Base-by-base conservation (phyloP, 164 flowering plant genomes). In the Euptelea pleiosperma region DNA sequence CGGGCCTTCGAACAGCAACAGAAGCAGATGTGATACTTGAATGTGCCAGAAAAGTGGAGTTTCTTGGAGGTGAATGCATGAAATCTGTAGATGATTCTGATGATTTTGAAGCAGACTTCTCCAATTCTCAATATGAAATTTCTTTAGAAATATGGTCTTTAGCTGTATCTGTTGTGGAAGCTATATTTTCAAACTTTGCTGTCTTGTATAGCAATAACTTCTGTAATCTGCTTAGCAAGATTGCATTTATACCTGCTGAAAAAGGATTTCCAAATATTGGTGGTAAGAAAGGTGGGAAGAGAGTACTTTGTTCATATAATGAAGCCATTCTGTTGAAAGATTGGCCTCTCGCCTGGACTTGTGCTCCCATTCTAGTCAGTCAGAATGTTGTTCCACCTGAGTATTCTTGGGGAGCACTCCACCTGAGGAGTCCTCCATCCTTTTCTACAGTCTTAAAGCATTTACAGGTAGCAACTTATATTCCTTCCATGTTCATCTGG, bases 341-440 rank as follows among this genome's bases (percentile, higher is more conserved):
- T 76, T 93, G 99, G 99, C 92, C 97, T 53, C 75, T 93, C 57
- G 97, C 90, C 55, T 93, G 98, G 98, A 87, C 90, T 72, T 78
- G 73, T 73, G 75, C 81, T 46, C 94, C 98, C 30, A 87, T 93
- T 67, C 71, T 93, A 50, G 71, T 86, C 6, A 75, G 70, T 60
- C 89, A 74, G 57, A 81, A 69, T 65, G 66, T 79, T 60, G 59
- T 89, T 62, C 98, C 98, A 39, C 98, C 98, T 29, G 94, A 89
- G 52, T 93, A 81, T 69, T 82, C 98, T 44, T 89, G 98, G 98
- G 90, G 89, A 62, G 78, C 97, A 64, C 79, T 93, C 45, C 81
- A 83, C 26, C 69, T 89, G 51, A 79, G 90, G 72, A 89, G 96
- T 45, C 97, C 98, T 40, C 98, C 98, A 45, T 55, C 79, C 6